Evolutionary conservation across 2,329 filamentous ascomycete species (phyloP), one percentile per base, ranked within the genome.

Genomic region (Epichloe aotearoae): DNA sequence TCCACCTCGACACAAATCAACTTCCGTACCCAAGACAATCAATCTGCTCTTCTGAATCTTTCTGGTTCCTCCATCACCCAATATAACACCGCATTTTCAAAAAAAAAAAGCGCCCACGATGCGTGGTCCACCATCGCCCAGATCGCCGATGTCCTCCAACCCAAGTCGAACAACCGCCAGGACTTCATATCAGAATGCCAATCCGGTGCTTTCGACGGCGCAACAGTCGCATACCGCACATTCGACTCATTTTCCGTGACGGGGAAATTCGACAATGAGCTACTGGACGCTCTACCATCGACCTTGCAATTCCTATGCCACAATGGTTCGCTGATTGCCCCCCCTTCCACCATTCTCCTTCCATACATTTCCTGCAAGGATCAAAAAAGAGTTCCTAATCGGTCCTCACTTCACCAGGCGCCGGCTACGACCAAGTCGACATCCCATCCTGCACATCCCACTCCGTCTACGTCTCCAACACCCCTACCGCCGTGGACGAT

Each of bases 351-450:
- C 7, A 8, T 11, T 20, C 10, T 23, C 42, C 15, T 3, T 44
- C 19, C 14, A 15, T 44, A 30, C 10, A 8, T 33, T 33, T 33
- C 17, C 14, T 44, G 11, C 10, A 15, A 15, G 40, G 20, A 15
- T 11, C 17, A 43, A 23, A 5, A 20, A 46, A 5, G 10, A 46
- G 0, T 30, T 11, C 7, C 8, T 20, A 17, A 33, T 26, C 15
- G 14, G 2, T 17, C 8, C 8, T 30, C 8, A 14, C 17, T 10
- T 7, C 26, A 17, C 3, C 5, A 85, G 83, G 86, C 54, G 86
- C 88, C 51, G 89, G 89, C 38, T 95, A 95, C 67, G 88, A 95
- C 65, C 84, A 89, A 64, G 74, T 94, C 55, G 83, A 90, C 64
- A 73, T 90, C 8, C 64, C 76, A 45, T 83, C 84, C 39, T 91